Base-by-base conservation (phyloP, 78 protist species). In the Dictyostelium capitatum region DNA sequence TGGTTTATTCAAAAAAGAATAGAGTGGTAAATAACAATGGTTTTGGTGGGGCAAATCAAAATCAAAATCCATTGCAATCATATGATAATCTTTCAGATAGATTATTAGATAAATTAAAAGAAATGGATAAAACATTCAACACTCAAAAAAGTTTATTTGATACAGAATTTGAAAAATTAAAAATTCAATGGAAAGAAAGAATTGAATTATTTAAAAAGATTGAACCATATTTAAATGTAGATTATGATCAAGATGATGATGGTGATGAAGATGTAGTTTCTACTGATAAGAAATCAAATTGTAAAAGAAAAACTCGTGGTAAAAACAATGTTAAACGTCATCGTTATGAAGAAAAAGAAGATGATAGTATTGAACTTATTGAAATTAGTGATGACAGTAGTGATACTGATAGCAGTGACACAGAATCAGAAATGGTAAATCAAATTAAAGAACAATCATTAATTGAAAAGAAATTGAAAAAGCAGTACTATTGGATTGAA, bases 1-100 rank as follows among this genome's bases (percentile, higher is more conserved):
- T 87, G 1, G 50, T 77, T 6, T 87, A 87, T 30, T 77, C 84
- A 11, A 87, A 64, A 32, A 77, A 64, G 23, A 87, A 87, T 64
- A 74, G 93, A 65, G 17, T 25, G 3, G 2, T 8, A 28, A 11
- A 59, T 43, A 46, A 1, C 19, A 51, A 30, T 25, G 43, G 43
- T 37, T 1, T 37, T 64, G 62, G 93, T 51, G 17, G 12, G 3
- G 2, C 15, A 28, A 11, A 30, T 25, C 32, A 50, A 3, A n/a
- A 2, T 43, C 32, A 43, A 46, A 62, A 73, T n/a, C 59, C 62
- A 51, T 83, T 37, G n/a, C 51, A 6, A 43, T 67, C 30, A 17
- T 17, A 20, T n/a, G 46, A 57, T 15, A 17, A 23, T 47, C 32
- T 51, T 48, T 12, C 75, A 15, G 17, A 56, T 12, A 19, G 56